Percentiles rank a stretch among this genome's conserved stretches.
Conservation (phyloP, 257 asterid genomes). For the Solanum megistacrolobum region DNA sequence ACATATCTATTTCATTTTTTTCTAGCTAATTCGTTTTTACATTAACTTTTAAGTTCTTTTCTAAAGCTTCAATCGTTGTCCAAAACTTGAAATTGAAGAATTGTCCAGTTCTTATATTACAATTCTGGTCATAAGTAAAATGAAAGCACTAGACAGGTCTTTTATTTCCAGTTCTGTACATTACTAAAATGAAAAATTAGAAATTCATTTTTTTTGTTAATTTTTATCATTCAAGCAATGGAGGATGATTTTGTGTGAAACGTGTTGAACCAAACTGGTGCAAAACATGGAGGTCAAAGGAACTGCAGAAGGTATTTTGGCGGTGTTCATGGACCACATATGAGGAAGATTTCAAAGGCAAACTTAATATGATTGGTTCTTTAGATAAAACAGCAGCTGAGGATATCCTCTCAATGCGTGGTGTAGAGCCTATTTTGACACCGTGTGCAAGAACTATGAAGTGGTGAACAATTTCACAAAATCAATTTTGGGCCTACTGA, state of each 20-base stretch:
- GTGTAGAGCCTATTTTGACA: not conserved
- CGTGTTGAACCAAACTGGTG: not conserved
- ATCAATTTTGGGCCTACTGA: not conserved
- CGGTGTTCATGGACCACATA: not conserved
- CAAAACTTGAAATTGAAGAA: no score
- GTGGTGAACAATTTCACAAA: not conserved
- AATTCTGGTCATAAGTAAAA: no score
- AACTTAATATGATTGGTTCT: not conserved
- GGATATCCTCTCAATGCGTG: not conserved
- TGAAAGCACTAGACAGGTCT: no score
- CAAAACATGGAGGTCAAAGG: not conserved
- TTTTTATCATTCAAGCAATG: not conserved
- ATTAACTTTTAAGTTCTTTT: no score
- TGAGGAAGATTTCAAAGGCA: not conserved
- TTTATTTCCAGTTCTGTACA: no score
- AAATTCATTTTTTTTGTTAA: not conserved
- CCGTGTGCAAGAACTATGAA: not conserved
- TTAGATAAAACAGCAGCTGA: not conserved
- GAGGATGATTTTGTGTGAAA: not conserved
- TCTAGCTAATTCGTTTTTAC: not conserved
- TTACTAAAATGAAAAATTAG: no score
- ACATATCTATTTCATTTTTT: not conserved
- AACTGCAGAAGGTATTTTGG: not conserved
- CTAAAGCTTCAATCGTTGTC: not conserved
- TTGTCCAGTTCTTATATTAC: no score